Base-by-base conservation (phyloP, 2,329 filamentous ascomycete species). In the Hypoxylon sp. region DNA sequence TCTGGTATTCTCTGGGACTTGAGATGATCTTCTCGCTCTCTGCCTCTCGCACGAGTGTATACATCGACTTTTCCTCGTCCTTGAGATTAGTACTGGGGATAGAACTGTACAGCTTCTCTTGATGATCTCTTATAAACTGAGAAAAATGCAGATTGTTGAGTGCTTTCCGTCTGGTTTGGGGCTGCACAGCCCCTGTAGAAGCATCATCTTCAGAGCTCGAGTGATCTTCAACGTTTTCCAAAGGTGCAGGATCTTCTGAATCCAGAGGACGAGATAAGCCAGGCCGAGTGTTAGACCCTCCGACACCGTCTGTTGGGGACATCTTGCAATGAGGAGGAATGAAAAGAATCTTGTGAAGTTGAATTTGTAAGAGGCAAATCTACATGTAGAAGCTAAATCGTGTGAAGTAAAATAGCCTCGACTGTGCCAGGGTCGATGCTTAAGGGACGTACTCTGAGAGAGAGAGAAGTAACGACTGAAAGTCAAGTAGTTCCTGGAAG, bases 1-100 rank as follows among this genome's bases (percentile, higher is more conserved):
- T 82, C 77, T 99, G 96, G 74, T 98, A 99, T 73, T 97, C 93
- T 51, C 95, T 86, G 0, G 94, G 93, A 56, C 89, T 91, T 9
- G 88, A 86, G 63, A 96, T 94, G 56, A 93, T 92, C 34, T 79
- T 82, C 21, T 79, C 77, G 50, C 76, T 79, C 37, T 81, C 79
- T 51, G 75, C 78, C 11, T 79, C 74, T 41, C 70, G 74, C 11
- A 81, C 71, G 16, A 83, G 70, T 11, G 73, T 70, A 3, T 74
- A 70, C 8, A 75, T 70, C 2, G 78, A 79, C 57, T 76, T 76
- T 43, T 75, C 71, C 0, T 76, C 71, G 21, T 74, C 57, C 5
- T 56, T 59, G 2, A 71, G 34, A 11, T 21, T n/a, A 19, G 48
- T 34, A 9, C 5, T 32, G 3, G 59, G 30, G 32, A 32, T 43